These are phyloP conservation scores for Kwoniella shandongensis DNA, from an alignment of 768 basidiomycete genomes.

Conservation along the genomic window DNA sequence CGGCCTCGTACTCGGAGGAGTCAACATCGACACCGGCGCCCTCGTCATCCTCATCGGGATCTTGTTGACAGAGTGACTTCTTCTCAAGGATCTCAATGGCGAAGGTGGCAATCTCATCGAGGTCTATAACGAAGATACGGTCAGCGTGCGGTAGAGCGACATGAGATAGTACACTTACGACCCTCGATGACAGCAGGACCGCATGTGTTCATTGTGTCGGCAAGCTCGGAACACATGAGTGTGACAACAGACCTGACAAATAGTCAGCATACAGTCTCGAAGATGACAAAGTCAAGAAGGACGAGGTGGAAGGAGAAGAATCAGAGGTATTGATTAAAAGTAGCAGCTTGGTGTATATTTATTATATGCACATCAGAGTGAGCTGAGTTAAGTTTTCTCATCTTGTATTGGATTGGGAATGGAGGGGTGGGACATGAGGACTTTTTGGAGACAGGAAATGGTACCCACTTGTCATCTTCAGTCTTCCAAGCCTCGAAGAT, in stretches of 20 bases:
- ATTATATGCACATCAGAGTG: slow-evolving; percentile 64
- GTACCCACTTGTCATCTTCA: slow-evolving; percentile 92
- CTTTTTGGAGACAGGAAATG: neutral
- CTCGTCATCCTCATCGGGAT: slow-evolving; percentile 85
- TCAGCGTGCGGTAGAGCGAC: slow-evolving; percentile 2
- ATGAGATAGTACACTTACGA: slow-evolving; percentile 60
- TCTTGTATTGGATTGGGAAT: slow-evolving; percentile 50
- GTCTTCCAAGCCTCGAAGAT: slow-evolving; percentile 85
- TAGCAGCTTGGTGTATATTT: slow-evolving; percentile 63
- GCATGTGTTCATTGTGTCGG: slow-evolving; percentile 86
- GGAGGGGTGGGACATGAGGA: slow-evolving; percentile 9
- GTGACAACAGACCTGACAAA: slow-evolving; percentile 64
- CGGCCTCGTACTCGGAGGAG: slow-evolving; percentile 92
- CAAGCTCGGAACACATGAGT: slow-evolving; percentile 79
- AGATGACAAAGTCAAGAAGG: neutral
- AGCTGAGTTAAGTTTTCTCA: slow-evolving; percentile 67
- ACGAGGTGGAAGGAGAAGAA: slow-evolving; percentile 24
- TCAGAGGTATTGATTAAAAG: slow-evolving; percentile 54
- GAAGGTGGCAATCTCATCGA: slow-evolving; percentile 75
- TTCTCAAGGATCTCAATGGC: slow-evolving; percentile 84
- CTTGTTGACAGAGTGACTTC: slow-evolving; percentile 94
- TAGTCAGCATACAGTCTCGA: slow-evolving; percentile 5
- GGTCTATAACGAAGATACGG: slow-evolving; percentile 50
- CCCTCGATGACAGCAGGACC: slow-evolving; percentile 81
- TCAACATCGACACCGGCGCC: slow-evolving; percentile 63